Percentiles rank a stretch among this genome's conserved stretches.
Evolutionary conservation across 2,329 filamentous ascomycete genomes (phyloP).

Genomic region (Endocalyx cinctus): DNA sequence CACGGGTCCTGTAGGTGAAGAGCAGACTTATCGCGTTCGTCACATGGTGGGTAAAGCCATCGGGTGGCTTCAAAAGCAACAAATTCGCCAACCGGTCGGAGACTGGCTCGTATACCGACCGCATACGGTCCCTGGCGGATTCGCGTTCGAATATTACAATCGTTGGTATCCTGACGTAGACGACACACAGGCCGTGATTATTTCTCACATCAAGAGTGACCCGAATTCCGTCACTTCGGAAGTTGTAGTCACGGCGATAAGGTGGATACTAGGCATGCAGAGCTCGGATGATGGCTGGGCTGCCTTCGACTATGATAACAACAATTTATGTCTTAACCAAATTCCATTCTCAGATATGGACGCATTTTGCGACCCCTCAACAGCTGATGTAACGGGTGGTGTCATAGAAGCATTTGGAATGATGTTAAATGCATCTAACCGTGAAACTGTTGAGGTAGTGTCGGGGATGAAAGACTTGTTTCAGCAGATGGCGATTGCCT

Average conservation of each 20-base stretch:
- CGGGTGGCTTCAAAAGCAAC: constrained; percentile 2
- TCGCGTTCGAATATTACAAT: constrained; percentile 27
- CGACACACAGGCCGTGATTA: constrained; percentile 26
- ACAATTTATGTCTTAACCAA: constrained; percentile 27
- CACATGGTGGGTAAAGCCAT: constrained; percentile 18
- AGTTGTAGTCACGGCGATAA: not conserved
- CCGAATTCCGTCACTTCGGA: not conserved
- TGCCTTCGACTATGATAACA: constrained; percentile 29
- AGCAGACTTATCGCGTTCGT: no score
- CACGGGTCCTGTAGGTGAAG: no score
- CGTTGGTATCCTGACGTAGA: constrained; percentile 29
- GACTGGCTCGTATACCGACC: constrained; percentile 27
- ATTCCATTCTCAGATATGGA: constrained; percentile 34
- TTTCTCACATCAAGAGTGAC: constrained; percentile 23
- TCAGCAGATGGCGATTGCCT: no score
- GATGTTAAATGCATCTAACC: no score
- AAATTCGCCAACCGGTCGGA: constrained; percentile 10
- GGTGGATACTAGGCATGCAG: constrained; percentile 31
- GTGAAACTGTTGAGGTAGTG: no score
- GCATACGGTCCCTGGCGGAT: constrained; percentile 19
- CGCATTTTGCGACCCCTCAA: constrained; percentile 27
- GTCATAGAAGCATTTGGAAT: no score
- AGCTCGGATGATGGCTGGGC: constrained; percentile 31
- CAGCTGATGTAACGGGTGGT: constrained; percentile 29
- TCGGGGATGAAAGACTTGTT: no score